These are phyloP conservation scores for Colletotrichum zoysiae DNA, from an alignment of 2,329 filamentous ascomycete genomes.

Conservation along the genomic window DNA sequence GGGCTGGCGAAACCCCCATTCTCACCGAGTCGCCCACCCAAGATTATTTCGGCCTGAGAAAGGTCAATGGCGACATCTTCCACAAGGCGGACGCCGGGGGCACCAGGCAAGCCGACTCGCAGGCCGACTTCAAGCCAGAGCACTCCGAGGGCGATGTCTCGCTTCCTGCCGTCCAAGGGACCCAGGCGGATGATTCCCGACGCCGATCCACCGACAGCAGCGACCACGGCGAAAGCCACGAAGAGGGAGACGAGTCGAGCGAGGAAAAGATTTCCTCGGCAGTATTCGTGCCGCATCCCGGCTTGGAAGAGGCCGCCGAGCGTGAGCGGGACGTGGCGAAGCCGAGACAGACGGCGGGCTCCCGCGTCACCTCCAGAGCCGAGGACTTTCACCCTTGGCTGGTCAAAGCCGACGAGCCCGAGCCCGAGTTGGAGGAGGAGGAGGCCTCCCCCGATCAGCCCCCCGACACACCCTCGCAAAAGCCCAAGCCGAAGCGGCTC, in stretches of 20 bases:
- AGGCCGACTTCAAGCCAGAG: slow-evolving; percentile 30
- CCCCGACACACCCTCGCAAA: slow-evolving; percentile 28
- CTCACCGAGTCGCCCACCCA: slow-evolving; percentile 41
- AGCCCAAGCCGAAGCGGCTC: slow-evolving; percentile 37
- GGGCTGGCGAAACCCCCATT: slow-evolving; percentile 34
- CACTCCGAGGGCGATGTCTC: slow-evolving; percentile 31
- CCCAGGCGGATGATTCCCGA: slow-evolving; percentile 44
- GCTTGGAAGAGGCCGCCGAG: slow-evolving; percentile 57
- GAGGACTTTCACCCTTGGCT: slow-evolving; percentile 66
- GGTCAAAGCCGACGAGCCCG: slow-evolving; percentile 68
- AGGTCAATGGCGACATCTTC: slow-evolving; percentile 42
- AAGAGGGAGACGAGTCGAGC: slow-evolving; percentile 73
- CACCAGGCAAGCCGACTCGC: slow-evolving; percentile 11
- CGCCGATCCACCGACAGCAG: slow-evolving; percentile 56
- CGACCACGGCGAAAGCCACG: slow-evolving; percentile 54
- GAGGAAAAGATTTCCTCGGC: slow-evolving; percentile 91
- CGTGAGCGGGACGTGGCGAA: slow-evolving; percentile 46
- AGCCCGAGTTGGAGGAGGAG: slow-evolving; percentile 51
- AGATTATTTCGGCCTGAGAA: slow-evolving; percentile 42
- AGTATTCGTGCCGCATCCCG: slow-evolving; percentile 83
- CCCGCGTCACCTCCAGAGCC: slow-evolving; percentile 37
- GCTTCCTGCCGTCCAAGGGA: slow-evolving; percentile 7
- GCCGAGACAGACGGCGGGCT: slow-evolving; percentile 43
- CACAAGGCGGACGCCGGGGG: slow-evolving; percentile 39
- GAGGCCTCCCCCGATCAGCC: slow-evolving; percentile 34